Base-by-base conservation (phyloP, 805 yeast species). In the Metschnikowia cubensis region DNA sequence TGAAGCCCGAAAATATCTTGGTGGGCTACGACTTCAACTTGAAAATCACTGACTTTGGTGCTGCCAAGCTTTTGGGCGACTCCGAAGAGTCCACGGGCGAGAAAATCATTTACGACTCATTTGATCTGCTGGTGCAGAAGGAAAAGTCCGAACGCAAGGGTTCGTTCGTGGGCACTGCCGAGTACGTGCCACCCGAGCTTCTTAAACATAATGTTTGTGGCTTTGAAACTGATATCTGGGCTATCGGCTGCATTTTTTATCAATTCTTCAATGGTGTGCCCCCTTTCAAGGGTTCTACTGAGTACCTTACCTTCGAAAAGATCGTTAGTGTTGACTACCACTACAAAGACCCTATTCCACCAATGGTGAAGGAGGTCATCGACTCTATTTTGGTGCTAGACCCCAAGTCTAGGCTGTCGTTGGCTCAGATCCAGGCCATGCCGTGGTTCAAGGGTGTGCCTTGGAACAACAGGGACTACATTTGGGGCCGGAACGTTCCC, bases 81-180 rank as follows among this genome's bases (percentile, higher is more conserved):
- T 45, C 50, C 33, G 63, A 63, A 44, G 80, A 79, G 36, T 64
- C 63, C 15, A 56, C 57, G 7, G 62, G 58, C 25, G 70, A 66
- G 18, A 62, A 59, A 11, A 63, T 71, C 31, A 74, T 69, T 49
- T 68, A 66, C 53, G 64, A 63, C 40, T 58, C 60, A 18, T 58
- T 66, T 5, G 52, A 52, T 29, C 49, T 41, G 14, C 70, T 65
- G 34, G 69, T 74, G 14, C 68, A 73, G 17, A 36, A 37, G 15
- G 48, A 49, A 38, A 45, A 44, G 13, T 29, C 38, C 35, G 59
- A 54, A 17, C 53, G 74, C n/a, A 66, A 66, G 49, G 76, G 73
- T 20, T 90, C 97, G 0, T 94, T 92, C 72, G 98, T 92, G 3
- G 99, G 99, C 0, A 92, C 99, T 0, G 98, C 98, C 0, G 97